phyloP scores from a whole-genome alignment of 2,329 filamentous ascomycete genomes.

The Exophiala lecanii-corni region DNA sequence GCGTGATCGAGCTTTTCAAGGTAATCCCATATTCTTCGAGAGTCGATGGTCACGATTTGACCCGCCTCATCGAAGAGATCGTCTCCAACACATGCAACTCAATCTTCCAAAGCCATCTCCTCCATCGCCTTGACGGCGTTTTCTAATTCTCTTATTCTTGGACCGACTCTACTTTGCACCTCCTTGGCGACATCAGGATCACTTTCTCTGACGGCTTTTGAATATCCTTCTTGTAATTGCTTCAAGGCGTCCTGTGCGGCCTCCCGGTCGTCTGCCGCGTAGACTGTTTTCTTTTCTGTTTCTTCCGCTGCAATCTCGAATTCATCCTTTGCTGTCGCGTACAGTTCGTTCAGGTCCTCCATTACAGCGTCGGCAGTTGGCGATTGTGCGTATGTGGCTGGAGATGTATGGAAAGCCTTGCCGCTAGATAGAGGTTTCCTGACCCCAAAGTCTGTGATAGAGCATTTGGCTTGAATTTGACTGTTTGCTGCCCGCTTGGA shows the following conservation, averaged over 20 bases:
- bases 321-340: conserved; percentile 28
- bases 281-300: conserved; percentile 50
- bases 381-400: conserved; percentile 12
- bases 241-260: conserved; percentile 51
- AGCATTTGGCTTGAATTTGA: too few relatives aligned
- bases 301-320: conserved; percentile 42
- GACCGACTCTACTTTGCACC: conserved; percentile 48
- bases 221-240: conserved; percentile 45
- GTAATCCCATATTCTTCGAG: too few relatives aligned
- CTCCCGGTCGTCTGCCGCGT: conserved; percentile 51
- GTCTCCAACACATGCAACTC: too few relatives aligned
- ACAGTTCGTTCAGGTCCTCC: conserved; percentile 27
- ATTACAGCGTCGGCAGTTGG: conserved; percentile 27
- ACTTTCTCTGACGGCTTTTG: conserved; percentile 37
- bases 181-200: conserved; percentile 44
- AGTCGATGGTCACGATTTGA: too few relatives aligned
- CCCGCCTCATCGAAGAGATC: too few relatives aligned
- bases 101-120: conserved; percentile 46
- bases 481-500: too few relatives aligned
- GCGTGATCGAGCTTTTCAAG: too few relatives aligned
- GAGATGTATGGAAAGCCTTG: conserved; percentile 16
- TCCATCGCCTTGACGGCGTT: conserved; percentile 48
- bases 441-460: too few relatives aligned
- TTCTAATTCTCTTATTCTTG: conserved; percentile 51
- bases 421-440: too few relatives aligned